A percentile compares a stretch with the other conserved stretches of the same genome.
Conservation (phyloP, 805 yeast species). For the Sugiyamaella smithiae region DNA sequence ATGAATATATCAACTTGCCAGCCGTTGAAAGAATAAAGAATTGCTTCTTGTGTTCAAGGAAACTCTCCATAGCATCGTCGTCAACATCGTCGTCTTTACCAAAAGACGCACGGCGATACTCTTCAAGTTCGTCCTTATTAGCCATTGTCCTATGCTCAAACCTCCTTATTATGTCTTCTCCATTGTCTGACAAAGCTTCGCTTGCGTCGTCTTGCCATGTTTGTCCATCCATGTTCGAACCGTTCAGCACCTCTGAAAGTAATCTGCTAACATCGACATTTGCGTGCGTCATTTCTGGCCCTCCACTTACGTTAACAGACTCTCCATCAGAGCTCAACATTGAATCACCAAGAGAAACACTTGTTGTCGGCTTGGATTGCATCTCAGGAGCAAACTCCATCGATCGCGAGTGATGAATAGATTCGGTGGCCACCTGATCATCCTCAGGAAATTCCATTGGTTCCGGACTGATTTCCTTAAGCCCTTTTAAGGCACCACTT, state of each 20-base stretch:
- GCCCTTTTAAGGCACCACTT: too few species aligned
- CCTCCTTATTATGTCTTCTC: not conserved
- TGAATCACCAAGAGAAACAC: not conserved
- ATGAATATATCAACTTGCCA: slow-evolving; percentile 83
- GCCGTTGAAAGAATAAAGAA: slow-evolving; percentile 78
- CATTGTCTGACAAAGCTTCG: too few species aligned
- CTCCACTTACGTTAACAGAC: not conserved
- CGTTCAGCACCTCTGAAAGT: slow-evolving; percentile 18
- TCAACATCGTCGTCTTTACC: not conserved
- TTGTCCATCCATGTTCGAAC: not conserved
- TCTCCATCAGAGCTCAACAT: slow-evolving; percentile 7
- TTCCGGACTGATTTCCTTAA: not conserved
- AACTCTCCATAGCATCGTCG: slow-evolving; percentile 24
- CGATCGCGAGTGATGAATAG: not conserved
- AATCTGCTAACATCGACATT: slow-evolving; percentile 13
- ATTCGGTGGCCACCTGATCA: not conserved
- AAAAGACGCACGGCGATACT: not conserved
- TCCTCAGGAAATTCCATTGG: not conserved
- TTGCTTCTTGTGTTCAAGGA: slow-evolving; percentile 52
- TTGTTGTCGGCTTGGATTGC: slow-evolving; percentile 3
- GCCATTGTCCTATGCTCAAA: not conserved
- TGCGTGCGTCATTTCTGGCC: not conserved
- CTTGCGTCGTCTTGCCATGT: not conserved
- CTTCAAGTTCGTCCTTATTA: not conserved
- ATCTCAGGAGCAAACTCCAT: slow-evolving; percentile 3